Percentiles rank a stretch among this genome's conserved stretches.
phyloP scores from a whole-genome alignment of 75 land plant species.

The Gnetum montanum region DNA sequence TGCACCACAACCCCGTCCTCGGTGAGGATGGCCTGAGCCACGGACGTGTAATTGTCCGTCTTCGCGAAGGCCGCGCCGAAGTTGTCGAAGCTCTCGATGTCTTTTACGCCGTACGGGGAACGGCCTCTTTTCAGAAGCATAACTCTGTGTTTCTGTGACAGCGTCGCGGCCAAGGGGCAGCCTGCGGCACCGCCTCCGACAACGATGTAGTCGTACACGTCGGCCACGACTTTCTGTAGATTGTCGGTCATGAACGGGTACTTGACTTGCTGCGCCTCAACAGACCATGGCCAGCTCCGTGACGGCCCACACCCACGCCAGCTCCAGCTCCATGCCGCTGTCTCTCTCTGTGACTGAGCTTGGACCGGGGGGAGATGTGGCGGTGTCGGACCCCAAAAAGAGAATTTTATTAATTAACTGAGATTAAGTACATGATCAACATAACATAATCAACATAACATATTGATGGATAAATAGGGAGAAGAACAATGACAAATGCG shows the following conservation, averaged over 20 bases:
- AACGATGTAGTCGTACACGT: constrained; percentile 30
- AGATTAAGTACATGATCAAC: too few relatives aligned
- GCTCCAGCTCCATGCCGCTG: too few relatives aligned
- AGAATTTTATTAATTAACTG: too few relatives aligned
- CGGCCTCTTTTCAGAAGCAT: constrained; percentile 31
- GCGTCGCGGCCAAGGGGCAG: constrained; percentile 33
- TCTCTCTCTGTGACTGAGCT: too few relatives aligned
- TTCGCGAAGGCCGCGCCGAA: constrained; percentile 1
- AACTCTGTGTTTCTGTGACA: constrained; percentile 14
- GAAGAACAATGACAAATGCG: too few relatives aligned
- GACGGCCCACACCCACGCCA: too few relatives aligned
- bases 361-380: too few relatives aligned
- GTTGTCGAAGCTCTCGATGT: constrained; percentile 2
- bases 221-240: background rate
- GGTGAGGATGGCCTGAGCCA: constrained; percentile 58
- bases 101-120: constrained; percentile 21
- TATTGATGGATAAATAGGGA: too few relatives aligned
- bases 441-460: too few relatives aligned
- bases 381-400: too few relatives aligned
- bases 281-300: too few relatives aligned
- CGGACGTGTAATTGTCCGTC: constrained; percentile 19
- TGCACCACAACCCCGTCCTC: constrained; percentile 73
- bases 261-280: too few relatives aligned
- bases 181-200: constrained; percentile 39
- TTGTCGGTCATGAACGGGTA: background rate